Percentiles rank a stretch among this genome's conserved stretches.
These are phyloP conservation scores for Aureobasidium melanogenum DNA, from an alignment of 2,329 filamentous ascomycete genomes.

Conservation along the genomic window DNA sequence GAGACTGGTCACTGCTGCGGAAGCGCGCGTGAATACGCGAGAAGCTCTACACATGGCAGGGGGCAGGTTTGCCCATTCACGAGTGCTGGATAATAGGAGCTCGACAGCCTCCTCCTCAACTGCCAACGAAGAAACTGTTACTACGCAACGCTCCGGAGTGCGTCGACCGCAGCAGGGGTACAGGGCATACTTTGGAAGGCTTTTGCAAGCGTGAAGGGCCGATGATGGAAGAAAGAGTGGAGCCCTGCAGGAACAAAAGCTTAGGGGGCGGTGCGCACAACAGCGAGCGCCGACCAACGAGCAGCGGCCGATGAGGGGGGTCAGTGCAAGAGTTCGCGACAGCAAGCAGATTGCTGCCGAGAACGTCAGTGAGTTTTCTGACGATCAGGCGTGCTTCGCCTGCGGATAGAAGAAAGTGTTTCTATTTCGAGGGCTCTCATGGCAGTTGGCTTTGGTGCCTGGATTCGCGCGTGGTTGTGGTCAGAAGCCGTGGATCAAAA, in stretches of 20 bases:
- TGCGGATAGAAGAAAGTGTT: constrained; percentile 6
- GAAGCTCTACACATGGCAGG: neutral
- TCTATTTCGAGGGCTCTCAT: constrained; percentile 3
- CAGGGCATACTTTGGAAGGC: constrained; percentile 6
- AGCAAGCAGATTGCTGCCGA: constrained; percentile 5
- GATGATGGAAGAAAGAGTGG: constrained; percentile 13
- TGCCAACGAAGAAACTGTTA: neutral
- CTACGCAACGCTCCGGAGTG: neutral
- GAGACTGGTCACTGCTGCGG: neutral
- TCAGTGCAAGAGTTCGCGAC: constrained; percentile 11
- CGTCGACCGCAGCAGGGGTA: neutral
- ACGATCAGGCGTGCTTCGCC: constrained; percentile 9
- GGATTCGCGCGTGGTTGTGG: neutral
- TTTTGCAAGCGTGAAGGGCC: constrained; percentile 3
- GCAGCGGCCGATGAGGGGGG: neutral
- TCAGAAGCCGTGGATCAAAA: neutral
- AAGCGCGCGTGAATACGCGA: neutral
- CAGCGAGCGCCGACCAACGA: constrained; percentile 4
- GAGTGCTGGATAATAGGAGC: neutral
- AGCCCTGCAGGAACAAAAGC: constrained; percentile 13
- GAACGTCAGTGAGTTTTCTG: neutral
- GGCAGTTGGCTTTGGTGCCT: constrained; percentile 6
- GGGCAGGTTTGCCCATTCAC: neutral
- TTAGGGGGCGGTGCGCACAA: constrained; percentile 10
- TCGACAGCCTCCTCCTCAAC: constrained; percentile 2